Conservation (phyloP, 1,139 yeast species). For the Blastobotrys capitulatus region DNA sequence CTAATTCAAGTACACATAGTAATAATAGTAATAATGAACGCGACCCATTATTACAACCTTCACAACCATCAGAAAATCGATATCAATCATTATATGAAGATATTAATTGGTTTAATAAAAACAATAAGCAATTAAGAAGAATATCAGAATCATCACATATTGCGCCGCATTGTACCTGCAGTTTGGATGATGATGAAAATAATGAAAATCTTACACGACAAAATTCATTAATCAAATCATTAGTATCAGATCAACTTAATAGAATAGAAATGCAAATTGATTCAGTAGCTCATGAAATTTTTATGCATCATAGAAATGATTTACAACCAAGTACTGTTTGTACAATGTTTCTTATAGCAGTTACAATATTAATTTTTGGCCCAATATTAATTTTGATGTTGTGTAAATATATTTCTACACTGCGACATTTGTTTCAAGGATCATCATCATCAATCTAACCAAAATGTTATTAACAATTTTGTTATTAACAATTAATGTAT, state of each 20-base stretch:
- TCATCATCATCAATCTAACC: background rate
- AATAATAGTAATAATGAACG: background rate
- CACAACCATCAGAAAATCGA: background rate
- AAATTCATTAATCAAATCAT: background rate
- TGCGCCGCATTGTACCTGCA: slow-evolving; percentile 7
- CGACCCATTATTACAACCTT: background rate
- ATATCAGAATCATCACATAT: background rate
- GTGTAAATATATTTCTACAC: background rate
- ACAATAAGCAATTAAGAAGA: background rate
- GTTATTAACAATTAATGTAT: background rate
- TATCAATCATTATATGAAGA: background rate
- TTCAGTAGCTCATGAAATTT: background rate
- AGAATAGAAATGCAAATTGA: slow-evolving; percentile 8
- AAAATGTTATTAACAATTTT: background rate
- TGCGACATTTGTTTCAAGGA: slow-evolving; percentile 1
- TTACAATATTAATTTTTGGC: background rate
- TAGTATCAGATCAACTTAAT: background rate
- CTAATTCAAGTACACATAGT: too few relatives aligned
- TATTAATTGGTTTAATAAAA: background rate
- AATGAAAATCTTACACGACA: background rate
- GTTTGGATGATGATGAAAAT: too few relatives aligned
- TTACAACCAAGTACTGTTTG: background rate
- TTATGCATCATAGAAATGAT: background rate
- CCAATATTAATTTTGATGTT: slow-evolving; percentile 5
- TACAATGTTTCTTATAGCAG: background rate